A percentile compares a stretch with the other conserved stretches of the same genome.
Evolutionary conservation across 495 filamentous ascomycete species (phyloP).

Genomic region (Copromyces sp.): DNA sequence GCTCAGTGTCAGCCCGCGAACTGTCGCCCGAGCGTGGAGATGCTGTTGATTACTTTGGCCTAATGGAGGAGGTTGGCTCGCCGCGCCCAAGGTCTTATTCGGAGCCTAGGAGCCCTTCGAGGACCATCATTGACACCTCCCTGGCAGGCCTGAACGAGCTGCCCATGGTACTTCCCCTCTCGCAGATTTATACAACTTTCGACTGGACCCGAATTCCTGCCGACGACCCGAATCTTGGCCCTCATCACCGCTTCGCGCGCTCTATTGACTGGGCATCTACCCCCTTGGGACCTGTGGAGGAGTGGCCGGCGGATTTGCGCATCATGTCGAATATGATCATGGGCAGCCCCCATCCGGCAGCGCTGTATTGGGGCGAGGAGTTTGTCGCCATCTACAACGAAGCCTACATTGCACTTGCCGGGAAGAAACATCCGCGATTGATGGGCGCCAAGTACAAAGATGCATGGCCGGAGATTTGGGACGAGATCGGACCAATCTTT

Average conservation of each 20-base stretch:
- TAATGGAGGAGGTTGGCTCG: conserved; percentile 10
- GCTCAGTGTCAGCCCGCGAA: conserved; percentile 16
- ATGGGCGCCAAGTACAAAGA: conserved; percentile 57
- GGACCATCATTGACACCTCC: conserved; percentile 9
- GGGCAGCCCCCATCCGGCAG: conserved; percentile 60
- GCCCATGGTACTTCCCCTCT: conserved; percentile 12
- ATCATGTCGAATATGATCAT: conserved; percentile 59
- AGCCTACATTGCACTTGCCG: conserved; percentile 56
- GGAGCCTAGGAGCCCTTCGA: conserved; percentile 14
- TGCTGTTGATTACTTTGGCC: conserved; percentile 29
- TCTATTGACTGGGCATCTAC: conserved; percentile 57
- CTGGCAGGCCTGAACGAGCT: conserved; percentile 19
- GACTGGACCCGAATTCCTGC: conserved; percentile 61
- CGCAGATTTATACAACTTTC: conserved; percentile 35
- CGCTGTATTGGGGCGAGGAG: conserved; percentile 62
- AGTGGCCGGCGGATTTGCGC: conserved; percentile 51
- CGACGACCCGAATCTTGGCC: conserved; percentile 42
- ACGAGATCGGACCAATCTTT: conserved; percentile 49
- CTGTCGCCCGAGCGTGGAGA: conserved; percentile 21
- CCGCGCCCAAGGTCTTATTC: conserved; percentile 11
- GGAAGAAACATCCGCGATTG: conserved; percentile 55
- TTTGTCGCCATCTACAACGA: conserved; percentile 63
- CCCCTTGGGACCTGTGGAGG: conserved; percentile 53
- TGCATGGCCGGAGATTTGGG: conserved; percentile 61
- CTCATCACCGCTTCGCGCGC: conserved; percentile 56